Conservation (phyloP, 306 rosid species). For the Fragaria nilgerrensis region DNA sequence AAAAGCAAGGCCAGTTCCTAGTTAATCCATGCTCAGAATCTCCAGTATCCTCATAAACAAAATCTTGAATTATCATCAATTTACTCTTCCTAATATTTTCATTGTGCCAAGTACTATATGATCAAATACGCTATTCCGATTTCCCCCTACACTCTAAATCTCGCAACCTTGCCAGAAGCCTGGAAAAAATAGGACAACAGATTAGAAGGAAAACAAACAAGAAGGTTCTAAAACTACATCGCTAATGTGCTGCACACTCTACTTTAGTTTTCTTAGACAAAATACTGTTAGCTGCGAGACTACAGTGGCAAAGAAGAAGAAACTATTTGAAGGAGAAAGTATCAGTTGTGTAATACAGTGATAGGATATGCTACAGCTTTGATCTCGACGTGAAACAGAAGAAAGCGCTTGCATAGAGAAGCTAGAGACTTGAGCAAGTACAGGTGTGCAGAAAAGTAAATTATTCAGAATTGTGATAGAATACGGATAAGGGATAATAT, state of each 20-base stretch:
- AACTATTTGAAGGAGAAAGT: background rate
- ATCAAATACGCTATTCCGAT: background rate
- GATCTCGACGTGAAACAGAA: background rate
- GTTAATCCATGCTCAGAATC: background rate
- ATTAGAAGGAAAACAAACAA: background rate
- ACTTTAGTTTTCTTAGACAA: background rate
- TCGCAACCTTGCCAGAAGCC: constrained; percentile 60
- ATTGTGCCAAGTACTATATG: background rate
- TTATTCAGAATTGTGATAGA: background rate
- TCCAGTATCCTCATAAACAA: background rate
- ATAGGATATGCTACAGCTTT: background rate
- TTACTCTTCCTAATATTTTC: background rate
- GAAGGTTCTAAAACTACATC: background rate
- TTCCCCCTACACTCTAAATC: constrained; percentile 22
- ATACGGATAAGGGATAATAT: constrained; percentile 25
- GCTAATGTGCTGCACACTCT: background rate
- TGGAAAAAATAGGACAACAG: constrained; percentile 22
- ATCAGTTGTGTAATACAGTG: background rate
- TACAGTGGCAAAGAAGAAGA: background rate
- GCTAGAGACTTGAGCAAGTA: background rate
- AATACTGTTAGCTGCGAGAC: background rate
- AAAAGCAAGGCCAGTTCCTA: background rate
- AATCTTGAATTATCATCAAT: background rate
- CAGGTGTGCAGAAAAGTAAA: background rate
- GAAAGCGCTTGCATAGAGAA: background rate